phyloP scores from a whole-genome alignment of 2,329 filamentous ascomycete species.

The Aspergillus brasiliensis region DNA sequence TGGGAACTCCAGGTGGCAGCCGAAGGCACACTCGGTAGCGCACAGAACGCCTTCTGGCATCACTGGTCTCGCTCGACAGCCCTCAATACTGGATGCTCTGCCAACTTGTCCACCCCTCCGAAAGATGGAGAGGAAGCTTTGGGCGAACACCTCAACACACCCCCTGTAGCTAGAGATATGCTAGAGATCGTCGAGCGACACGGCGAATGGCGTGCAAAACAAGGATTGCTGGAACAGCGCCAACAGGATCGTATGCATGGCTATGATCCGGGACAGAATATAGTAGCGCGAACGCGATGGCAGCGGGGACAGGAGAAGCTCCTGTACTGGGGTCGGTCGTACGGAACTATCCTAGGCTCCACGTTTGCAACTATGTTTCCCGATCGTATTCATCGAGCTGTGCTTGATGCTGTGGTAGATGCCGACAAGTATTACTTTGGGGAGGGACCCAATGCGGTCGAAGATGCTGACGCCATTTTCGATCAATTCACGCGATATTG shows the following conservation, averaged over 20 bases:
- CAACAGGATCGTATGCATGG: slow-evolving; percentile 20
- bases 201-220: slow-evolving; percentile 40
- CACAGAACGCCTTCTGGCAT: slow-evolving; percentile 28
- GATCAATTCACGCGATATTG: slow-evolving; percentile 38
- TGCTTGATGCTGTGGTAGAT: slow-evolving; percentile 43
- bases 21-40: slow-evolving; percentile 40
- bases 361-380: slow-evolving; percentile 53
- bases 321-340: slow-evolving; percentile 48
- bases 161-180: slow-evolving; percentile 39
- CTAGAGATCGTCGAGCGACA: slow-evolving; percentile 43
- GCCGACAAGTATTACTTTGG: slow-evolving; percentile 37
- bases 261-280: slow-evolving; percentile 20
- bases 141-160: slow-evolving; percentile 37
- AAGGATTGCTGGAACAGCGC: slow-evolving; percentile 29
- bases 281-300: slow-evolving; percentile 34
- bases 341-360: slow-evolving; percentile 49
- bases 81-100: slow-evolving; percentile 35
- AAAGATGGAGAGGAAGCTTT: slow-evolving; percentile 27
- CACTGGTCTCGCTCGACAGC: slow-evolving; percentile 39
- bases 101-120: slow-evolving; percentile 21
- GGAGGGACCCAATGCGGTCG: slow-evolving; percentile 26
- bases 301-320: slow-evolving; percentile 33
- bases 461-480: slow-evolving; percentile 40
- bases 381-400: slow-evolving; percentile 33
- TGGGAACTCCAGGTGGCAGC: slow-evolving; percentile 40